These are phyloP conservation scores for Stipa capillata DNA, from an alignment of 176 grass and related monocot genomes.

Conservation along the genomic window DNA sequence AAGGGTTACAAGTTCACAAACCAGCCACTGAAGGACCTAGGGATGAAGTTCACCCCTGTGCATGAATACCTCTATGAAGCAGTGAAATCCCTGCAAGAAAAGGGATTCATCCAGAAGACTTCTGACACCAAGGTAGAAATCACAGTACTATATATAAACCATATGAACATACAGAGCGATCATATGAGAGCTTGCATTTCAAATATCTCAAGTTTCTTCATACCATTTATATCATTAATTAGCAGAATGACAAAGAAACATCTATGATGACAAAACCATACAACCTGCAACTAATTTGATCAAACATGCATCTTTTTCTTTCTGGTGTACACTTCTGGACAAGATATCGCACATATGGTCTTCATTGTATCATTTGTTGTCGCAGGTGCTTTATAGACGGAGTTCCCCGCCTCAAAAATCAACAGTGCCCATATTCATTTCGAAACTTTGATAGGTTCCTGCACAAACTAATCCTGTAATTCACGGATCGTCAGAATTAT, in stretches of 20 bases:
- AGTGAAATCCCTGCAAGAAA: constrained; percentile 40
- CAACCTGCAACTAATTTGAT: not conserved
- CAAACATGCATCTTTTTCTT: not conserved
- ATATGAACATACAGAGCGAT: not conserved
- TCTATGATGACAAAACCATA: not conserved
- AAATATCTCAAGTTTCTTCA: not conserved
- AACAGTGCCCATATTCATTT: not conserved
- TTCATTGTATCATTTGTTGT: not conserved
- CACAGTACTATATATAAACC: not conserved
- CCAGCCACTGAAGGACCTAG: constrained; percentile 46
- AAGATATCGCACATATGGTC: not conserved
- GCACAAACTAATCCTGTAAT: not conserved
- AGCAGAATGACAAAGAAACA: not conserved
- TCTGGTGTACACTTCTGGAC: not conserved
- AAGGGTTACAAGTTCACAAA: constrained; percentile 52
- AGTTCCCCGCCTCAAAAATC: not conserved
- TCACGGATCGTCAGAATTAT: not conserved
- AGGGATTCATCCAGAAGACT: constrained; percentile 29
- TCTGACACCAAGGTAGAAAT: constrained; percentile 9
- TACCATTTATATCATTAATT: not conserved
- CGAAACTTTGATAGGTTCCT: constrained; percentile 26
- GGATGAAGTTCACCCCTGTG: constrained; percentile 36
- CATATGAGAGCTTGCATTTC: not conserved
- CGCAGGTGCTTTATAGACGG: constrained; percentile 11
- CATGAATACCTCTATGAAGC: constrained; percentile 37